Conservation (phyloP, 169 alveolate genomes). For the Plasmodium blacklocki region DNA sequence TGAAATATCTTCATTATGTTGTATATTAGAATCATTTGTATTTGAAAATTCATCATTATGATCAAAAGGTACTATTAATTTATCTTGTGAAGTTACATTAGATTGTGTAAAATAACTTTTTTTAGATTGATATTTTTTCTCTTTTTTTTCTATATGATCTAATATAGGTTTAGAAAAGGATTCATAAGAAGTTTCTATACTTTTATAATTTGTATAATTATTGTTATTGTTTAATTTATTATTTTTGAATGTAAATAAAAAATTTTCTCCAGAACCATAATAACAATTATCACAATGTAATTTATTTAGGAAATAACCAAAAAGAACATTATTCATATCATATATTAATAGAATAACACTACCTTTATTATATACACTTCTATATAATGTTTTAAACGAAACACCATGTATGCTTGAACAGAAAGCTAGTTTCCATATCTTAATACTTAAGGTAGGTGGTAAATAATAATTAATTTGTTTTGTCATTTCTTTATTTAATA, state of each 20-base stretch:
- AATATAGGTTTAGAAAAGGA: background rate
- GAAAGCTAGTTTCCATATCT: conserved; percentile 84
- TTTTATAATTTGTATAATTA: background rate
- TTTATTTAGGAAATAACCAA: conserved; percentile 89
- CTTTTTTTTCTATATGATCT: too few species aligned
- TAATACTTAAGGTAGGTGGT: conserved; percentile 85
- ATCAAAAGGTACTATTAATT: background rate
- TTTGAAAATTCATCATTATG: background rate
- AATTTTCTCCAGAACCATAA: conserved; percentile 91
- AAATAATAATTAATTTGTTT: conserved; percentile 78
- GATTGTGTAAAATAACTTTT: too few species aligned
- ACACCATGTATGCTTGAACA: conserved; percentile 83
- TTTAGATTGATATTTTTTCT: too few species aligned
- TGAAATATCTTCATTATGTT: background rate
- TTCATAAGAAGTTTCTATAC: background rate
- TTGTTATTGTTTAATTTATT: background rate
- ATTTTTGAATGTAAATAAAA: conserved; percentile 84
- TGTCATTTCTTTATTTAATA: conserved; percentile 80
- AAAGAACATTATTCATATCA: conserved; percentile 87
- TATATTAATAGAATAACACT: conserved; percentile 86
- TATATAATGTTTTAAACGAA: conserved; percentile 86
- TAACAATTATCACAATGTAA: conserved; percentile 81
- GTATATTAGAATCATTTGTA: background rate
- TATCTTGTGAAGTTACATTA: background rate
- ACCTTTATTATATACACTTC: conserved; percentile 84